Conservation (phyloP, 2,329 filamentous ascomycete species). For the Aspergillus ibericus region DNA sequence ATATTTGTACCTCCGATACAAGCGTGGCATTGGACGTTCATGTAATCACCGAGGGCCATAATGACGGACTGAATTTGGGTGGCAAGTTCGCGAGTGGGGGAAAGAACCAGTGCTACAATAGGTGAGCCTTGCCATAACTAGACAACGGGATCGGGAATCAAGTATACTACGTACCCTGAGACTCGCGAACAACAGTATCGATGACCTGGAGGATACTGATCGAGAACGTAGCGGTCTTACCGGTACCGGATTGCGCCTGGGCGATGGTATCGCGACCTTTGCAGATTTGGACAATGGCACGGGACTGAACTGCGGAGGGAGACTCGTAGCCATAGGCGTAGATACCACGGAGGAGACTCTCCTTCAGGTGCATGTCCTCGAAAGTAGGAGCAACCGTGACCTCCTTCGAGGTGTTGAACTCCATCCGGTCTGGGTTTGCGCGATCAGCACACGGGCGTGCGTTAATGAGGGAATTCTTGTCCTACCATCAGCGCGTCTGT, state of each 20-base stretch:
- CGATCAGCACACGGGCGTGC: slow-evolving; percentile 25
- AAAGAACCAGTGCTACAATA: slow-evolving; percentile 75
- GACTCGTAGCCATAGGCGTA: slow-evolving; percentile 99
- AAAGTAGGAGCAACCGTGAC: slow-evolving; percentile 90
- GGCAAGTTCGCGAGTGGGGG: slow-evolving; percentile 92
- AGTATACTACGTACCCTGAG: slow-evolving; percentile 58
- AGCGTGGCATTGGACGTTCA: slow-evolving; percentile 98
- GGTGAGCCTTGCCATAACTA: background rate
- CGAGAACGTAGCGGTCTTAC: slow-evolving; percentile 95
- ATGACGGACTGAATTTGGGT: slow-evolving; percentile 98
- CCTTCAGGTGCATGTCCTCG: slow-evolving; percentile 95
- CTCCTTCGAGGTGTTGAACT: slow-evolving; percentile 97
- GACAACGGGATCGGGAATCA: background rate
- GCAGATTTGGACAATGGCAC: slow-evolving; percentile 97
- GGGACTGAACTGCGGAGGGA: slow-evolving; percentile 94
- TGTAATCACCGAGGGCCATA: slow-evolving; percentile 99
- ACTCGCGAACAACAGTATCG: slow-evolving; percentile 87
- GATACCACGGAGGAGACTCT: slow-evolving; percentile 93
- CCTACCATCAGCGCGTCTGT: slow-evolving; percentile 77
- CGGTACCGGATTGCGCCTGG: slow-evolving; percentile 94
- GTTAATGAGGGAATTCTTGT: background rate
- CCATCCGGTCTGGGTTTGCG: slow-evolving; percentile 72
- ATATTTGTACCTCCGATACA: slow-evolving; percentile 98
- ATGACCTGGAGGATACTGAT: slow-evolving; percentile 96
- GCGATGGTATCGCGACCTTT: slow-evolving; percentile 98